Evolutionary conservation across 2,329 filamentous ascomycete species (phyloP).

Genomic region (Nannizzia gypsea): DNA sequence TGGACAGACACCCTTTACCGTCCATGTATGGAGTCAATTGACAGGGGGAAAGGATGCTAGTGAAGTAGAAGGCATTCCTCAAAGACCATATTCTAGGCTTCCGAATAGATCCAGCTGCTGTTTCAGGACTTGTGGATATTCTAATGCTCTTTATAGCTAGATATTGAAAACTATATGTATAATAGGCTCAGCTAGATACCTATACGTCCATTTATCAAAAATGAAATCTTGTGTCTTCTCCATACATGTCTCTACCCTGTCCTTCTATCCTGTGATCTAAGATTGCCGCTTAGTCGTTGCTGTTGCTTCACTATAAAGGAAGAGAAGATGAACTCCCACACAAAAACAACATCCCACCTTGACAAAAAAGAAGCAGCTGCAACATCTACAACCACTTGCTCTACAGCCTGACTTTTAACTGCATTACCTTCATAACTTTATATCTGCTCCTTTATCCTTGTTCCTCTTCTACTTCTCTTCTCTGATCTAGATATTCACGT

Average conservation of each 20-base stretch:
- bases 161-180: neutral
- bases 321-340: neutral
- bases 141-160: neutral
- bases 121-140: neutral
- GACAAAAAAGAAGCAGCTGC: neutral
- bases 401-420: neutral
- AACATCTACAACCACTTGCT: neutral
- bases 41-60: too few relatives aligned
- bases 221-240: neutral
- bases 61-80: neutral
- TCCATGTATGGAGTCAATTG: too few relatives aligned
- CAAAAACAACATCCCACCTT: neutral
- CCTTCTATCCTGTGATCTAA: neutral
- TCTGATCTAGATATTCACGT: conserved; percentile 3
- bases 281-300: neutral
- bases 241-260: neutral
- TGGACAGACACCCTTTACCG: neutral
- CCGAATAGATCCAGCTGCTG: neutral
- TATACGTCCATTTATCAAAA: neutral
- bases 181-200: neutral
- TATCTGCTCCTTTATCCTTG: neutral
- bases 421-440: neutral
- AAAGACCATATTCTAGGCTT: neutral
- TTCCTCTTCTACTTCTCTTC: neutral
- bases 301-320: neutral